These are phyloP conservation scores for Pichia sporocuriosa DNA, from an alignment of 805 yeast species.

Conservation along the genomic window DNA sequence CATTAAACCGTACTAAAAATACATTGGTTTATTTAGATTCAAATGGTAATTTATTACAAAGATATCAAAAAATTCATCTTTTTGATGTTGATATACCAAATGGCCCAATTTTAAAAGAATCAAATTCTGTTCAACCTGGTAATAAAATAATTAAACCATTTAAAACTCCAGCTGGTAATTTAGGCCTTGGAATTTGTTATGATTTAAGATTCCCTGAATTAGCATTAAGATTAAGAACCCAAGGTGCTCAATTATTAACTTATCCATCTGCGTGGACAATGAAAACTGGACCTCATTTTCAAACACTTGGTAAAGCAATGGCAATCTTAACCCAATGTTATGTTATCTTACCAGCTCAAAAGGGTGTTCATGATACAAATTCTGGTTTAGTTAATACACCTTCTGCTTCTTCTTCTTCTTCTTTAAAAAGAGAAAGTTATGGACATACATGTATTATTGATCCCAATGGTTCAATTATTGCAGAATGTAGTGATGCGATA, in stretches of 20 bases:
- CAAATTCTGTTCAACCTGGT: constrained; percentile 80
- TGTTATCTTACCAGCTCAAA: constrained; percentile 85
- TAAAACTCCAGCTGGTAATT: constrained; percentile 49
- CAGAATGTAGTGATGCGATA: constrained; percentile 43
- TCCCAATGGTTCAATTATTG: constrained; percentile 82
- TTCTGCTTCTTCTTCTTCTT: not conserved
- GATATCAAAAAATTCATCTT: constrained; percentile 81
- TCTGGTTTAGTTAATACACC: not conserved
- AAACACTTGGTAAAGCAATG: constrained; percentile 65
- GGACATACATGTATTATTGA: constrained; percentile 86
- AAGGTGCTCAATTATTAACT: constrained; percentile 72
- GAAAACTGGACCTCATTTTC: constrained; percentile 94
- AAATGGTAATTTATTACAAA: constrained; percentile 55
- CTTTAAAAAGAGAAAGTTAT: constrained; percentile 55
- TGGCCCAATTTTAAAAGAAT: constrained; percentile 77
- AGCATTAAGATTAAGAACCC: constrained; percentile 51
- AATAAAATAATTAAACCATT: constrained; percentile 45
- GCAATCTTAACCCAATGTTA: constrained; percentile 86
- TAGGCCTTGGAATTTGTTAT: constrained; percentile 76
- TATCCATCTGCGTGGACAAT: constrained; percentile 92
- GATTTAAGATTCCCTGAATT: constrained; percentile 86
- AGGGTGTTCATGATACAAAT: constrained; percentile 55
- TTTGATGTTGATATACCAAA: constrained; percentile 80
- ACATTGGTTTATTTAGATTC: constrained; percentile 64
- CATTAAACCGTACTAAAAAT: constrained; percentile 50